phyloP scores from a whole-genome alignment of 169 alveolate species.

The Perkinsus chesapeaki region DNA sequence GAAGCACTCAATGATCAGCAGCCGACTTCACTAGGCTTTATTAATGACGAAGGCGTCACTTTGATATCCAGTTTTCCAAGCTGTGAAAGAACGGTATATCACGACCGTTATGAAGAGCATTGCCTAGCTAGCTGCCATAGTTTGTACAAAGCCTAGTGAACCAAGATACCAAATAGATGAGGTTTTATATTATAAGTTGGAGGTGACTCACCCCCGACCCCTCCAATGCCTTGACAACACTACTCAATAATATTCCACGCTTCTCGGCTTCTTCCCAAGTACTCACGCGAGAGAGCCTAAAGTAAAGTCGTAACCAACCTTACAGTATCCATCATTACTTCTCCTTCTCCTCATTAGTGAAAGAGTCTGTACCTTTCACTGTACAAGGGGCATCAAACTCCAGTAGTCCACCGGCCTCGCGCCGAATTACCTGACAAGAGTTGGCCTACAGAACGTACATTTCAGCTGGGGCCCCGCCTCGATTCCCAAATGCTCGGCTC shows the following conservation, averaged over 20 bases:
- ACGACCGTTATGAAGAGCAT: too few relatives aligned
- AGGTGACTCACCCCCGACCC: background rate
- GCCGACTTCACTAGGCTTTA: too few relatives aligned
- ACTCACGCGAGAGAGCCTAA: background rate
- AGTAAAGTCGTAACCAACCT: background rate
- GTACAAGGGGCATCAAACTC: background rate
- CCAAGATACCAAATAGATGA: too few relatives aligned
- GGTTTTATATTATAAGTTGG: too few relatives aligned
- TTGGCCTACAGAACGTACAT: too few relatives aligned
- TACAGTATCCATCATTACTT: background rate
- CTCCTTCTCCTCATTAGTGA: background rate
- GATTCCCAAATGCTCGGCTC: too few relatives aligned
- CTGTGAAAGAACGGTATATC: too few relatives aligned
- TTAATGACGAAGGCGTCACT: too few relatives aligned
- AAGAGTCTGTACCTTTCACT: background rate
- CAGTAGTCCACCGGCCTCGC: background rate
- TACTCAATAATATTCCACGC: background rate
- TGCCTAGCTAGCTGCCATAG: too few relatives aligned
- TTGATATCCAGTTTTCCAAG: too few relatives aligned
- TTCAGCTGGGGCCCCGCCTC: background rate
- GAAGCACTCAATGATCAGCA: too few relatives aligned
- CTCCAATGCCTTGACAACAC: background rate
- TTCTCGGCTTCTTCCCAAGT: background rate
- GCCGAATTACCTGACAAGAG: background rate
- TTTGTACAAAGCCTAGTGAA: too few relatives aligned